A percentile compares a stretch with the other conserved stretches of the same genome.
phyloP scores from a whole-genome alignment of 257 asterid species.

The Linderniella brevidens region DNA sequence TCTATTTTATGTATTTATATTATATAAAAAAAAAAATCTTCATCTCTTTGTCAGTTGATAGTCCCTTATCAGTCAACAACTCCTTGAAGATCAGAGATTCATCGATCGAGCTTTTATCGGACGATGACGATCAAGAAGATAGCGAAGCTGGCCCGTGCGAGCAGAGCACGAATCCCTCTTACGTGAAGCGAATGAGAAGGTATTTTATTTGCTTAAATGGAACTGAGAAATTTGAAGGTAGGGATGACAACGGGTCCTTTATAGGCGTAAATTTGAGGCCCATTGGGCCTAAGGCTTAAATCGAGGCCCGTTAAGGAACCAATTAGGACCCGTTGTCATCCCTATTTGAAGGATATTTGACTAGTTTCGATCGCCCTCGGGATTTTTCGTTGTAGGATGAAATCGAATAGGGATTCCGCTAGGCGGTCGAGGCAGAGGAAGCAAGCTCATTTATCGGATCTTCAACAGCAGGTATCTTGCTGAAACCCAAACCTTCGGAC shows the following conservation, averaged over 20 bases:
- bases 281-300: no score
- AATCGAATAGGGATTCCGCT: conserved; percentile 75
- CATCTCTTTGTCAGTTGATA: conserved; percentile 27
- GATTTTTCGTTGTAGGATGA: conserved; percentile 29
- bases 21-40: no score
- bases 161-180: conserved; percentile 33
- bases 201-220: conserved; percentile 2
- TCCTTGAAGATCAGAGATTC: conserved; percentile 6
- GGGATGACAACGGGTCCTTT: no score
- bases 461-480: conserved; percentile 47
- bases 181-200: conserved; percentile 50
- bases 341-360: no score
- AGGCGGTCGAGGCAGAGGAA: conserved; percentile 71
- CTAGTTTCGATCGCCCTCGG: no score
- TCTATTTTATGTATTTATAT: no score
- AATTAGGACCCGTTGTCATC: no score
- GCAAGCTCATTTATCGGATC: conserved; percentile 66
- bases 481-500: not conserved
- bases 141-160: conserved; percentile 57
- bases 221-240: no score
- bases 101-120: conserved; percentile 21
- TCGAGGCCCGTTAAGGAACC: no score
- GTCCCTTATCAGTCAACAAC: conserved; percentile 41
- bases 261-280: no score
- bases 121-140: conserved; percentile 36